Evolutionary conservation across 768 basidiomycete species (phyloP).

Genomic region (Boletus eberwhitei): DNA sequence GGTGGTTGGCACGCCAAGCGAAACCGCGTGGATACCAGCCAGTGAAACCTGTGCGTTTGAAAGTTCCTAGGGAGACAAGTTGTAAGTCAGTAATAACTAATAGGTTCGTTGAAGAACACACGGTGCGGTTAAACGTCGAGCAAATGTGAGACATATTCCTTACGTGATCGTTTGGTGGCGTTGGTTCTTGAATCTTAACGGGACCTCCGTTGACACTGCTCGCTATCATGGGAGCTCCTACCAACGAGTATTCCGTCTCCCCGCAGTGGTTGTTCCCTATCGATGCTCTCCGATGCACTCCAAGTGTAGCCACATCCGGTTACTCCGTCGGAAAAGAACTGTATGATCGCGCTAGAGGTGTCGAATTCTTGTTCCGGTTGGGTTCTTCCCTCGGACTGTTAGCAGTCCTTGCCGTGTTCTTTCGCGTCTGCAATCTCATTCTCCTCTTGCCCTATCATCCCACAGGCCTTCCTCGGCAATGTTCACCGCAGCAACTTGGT

Average conservation of each 20-base stretch:
- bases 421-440: slow-evolving; percentile 11
- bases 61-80: slow-evolving; percentile 3
- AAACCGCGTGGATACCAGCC: not conserved
- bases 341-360: slow-evolving; percentile 74
- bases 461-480: slow-evolving; percentile 74
- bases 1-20: not conserved
- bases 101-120: slow-evolving; percentile 3
- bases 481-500: slow-evolving; percentile 87
- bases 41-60: not conserved
- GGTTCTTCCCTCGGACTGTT: slow-evolving; percentile 76
- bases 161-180: slow-evolving; percentile 29
- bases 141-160: slow-evolving; percentile 3
- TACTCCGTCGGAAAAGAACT: slow-evolving; percentile 60
- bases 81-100: slow-evolving; percentile 16
- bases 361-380: slow-evolving; percentile 82
- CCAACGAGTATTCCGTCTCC: slow-evolving; percentile 26
- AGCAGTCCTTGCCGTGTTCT: slow-evolving; percentile 32
- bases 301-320: slow-evolving; percentile 48
- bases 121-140: not conserved
- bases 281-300: slow-evolving; percentile 54
- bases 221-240: slow-evolving; percentile 20
- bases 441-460: slow-evolving; percentile 8
- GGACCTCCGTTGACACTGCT: not conserved
- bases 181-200: slow-evolving; percentile 6
- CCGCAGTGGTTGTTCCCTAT: slow-evolving; percentile 75